Base-by-base conservation (phyloP, 306 rosid genomes). In the Neltuma alba region DNA sequence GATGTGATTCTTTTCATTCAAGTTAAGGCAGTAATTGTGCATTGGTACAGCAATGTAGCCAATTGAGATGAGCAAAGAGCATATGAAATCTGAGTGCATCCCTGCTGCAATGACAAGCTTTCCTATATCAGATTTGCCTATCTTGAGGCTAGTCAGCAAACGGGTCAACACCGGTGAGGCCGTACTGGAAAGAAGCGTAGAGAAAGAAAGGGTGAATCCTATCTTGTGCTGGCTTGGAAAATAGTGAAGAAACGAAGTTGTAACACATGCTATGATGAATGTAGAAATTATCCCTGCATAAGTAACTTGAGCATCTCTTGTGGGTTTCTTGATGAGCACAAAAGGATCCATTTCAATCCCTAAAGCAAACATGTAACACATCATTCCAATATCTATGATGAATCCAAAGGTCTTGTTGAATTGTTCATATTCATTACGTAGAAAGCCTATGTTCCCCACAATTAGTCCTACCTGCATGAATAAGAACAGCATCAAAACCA, bases 321-420 rank as follows among this genome's bases (percentile, higher is more conserved):
- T 83, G 61, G 99, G 94, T 76, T 54, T 47, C 58, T 44, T 89
- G 37, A 93, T 75, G 37, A 95, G 83, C 18, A 74, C 78, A 42
- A 77, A 83, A 1, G 98, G 99, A 81, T 95, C 94, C 98, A 91
- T 93, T 89, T 95, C 99, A 85, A 95, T 83, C 13, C 99, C 99
- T 75, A 95, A 70, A 62, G 88, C 97, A 77, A 95, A 89, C 99
- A 95, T 95, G 88, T 95, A 93, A 76, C 92, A 87, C 40, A 84
- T 86, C 98, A 95, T 95, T 4, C 98, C 99, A 42, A 90, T 80
- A 81, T 93, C 99, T 25, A 93, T 87, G 44, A 95, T 87, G 62
- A 84, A 83, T n/a, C 87, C 81, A 76, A 95, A 78, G 12, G 95
- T 83, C 27, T 15, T 79, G 62, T 82, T 66, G 80, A 89, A 74